Conservation (phyloP, 2,329 filamentous ascomycete genomes). For the Curvularia eragrostidis region DNA sequence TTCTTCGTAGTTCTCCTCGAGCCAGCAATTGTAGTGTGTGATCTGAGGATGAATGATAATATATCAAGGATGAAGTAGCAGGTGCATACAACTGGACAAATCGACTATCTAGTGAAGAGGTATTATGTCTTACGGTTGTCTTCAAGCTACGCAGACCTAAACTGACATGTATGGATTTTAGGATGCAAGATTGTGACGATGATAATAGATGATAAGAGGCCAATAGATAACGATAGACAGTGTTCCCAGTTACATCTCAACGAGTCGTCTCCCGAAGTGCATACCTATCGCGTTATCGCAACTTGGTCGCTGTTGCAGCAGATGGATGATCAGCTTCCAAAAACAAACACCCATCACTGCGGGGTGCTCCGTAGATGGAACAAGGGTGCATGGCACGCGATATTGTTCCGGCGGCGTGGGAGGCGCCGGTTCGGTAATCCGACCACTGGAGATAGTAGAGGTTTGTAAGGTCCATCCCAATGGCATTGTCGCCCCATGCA, state of each 20-base stretch:
- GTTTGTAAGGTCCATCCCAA: background rate
- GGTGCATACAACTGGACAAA: background rate
- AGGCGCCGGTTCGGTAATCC: background rate
- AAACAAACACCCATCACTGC: background rate
- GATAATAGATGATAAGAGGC: slow-evolving; percentile 5
- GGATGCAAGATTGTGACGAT: background rate
- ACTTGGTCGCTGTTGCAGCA: background rate
- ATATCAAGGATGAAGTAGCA: background rate
- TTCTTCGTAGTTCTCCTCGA: background rate
- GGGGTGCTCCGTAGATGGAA: background rate
- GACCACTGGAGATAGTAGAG: background rate
- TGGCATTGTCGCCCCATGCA: background rate
- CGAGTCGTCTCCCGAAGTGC: too few relatives aligned
- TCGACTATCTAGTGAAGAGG: background rate
- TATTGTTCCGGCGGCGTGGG: background rate
- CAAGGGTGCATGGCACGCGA: background rate
- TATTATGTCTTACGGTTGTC: background rate
- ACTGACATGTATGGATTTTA: background rate
- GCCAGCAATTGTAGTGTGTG: background rate
- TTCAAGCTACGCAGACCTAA: background rate
- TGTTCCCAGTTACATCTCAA: background rate
- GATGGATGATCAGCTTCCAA: background rate
- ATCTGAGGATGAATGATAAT: background rate
- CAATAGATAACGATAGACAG: background rate
- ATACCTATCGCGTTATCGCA: slow-evolving; percentile 1